phyloP scores from a whole-genome alignment of 805 yeast species.

The Lachancea thermotolerans region DNA sequence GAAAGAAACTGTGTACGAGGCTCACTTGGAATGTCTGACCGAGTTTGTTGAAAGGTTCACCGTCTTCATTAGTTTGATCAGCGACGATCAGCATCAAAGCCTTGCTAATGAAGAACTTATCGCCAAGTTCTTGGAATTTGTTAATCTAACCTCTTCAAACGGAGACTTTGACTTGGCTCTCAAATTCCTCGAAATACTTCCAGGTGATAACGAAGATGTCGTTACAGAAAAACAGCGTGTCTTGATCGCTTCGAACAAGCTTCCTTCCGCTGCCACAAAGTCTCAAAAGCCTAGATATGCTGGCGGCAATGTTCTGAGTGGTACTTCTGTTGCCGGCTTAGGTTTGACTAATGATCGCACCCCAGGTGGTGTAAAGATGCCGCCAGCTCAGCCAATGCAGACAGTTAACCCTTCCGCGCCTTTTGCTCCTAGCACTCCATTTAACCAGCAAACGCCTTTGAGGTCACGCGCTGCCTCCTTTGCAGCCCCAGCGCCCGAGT shows the following conservation, averaged over 20 bases:
- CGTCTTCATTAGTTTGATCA: constrained; percentile 38
- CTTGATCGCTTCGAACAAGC: constrained; percentile 49
- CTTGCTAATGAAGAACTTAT: constrained; percentile 32
- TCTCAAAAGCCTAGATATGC: constrained; percentile 2
- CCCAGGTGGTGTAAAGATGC: neutral
- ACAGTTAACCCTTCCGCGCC: neutral
- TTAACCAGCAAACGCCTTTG: constrained; percentile 1
- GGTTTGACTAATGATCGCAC: constrained; percentile 1
- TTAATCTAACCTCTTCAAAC: constrained; percentile 67
- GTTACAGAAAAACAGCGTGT: constrained; percentile 75
- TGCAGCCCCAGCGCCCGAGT: constrained; percentile 8
- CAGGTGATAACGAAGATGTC: constrained; percentile 65
- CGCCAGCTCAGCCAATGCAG: constrained; percentile 5
- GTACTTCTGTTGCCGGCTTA: neutral
- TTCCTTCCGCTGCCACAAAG: constrained; percentile 1
- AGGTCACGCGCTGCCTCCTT: constrained; percentile 4
- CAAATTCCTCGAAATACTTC: constrained; percentile 60
- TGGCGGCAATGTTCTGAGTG: neutral
- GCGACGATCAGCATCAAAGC: constrained; percentile 14
- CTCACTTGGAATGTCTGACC: constrained; percentile 74
- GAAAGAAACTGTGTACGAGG: constrained; percentile 61
- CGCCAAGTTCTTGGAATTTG: constrained; percentile 68
- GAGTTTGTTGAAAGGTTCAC: constrained; percentile 80
- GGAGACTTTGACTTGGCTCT: constrained; percentile 82
- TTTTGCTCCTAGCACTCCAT: constrained; percentile 2